Base-by-base conservation (phyloP, 768 basidiomycete species). In the Mycena latifolia region DNA sequence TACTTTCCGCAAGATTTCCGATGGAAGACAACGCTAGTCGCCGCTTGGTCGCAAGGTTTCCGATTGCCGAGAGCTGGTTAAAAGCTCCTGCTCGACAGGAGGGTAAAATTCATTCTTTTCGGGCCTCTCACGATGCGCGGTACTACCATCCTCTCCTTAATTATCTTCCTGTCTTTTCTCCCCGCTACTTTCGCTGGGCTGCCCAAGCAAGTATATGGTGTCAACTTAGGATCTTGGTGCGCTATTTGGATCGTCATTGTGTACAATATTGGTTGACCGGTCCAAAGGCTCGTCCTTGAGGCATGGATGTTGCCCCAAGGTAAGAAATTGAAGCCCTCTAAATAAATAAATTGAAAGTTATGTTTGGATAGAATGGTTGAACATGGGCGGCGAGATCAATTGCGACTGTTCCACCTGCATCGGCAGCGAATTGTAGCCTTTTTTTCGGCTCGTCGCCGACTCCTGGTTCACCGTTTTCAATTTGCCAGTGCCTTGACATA, bases 281-380 rank as follows among this genome's bases (percentile, higher is more conserved):
- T 53, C 22, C 20, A 66, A 67, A 93, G 92, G 92, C 82, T 94
- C 53, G 76, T 94, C 0, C 75, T 92, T 6, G 92, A 94, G 72
- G 70, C 91, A 20, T 94, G 92, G 92, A 94, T 94, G 92, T 81
- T 92, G 45, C 92, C 92, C 12, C 78, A 82, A 75, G 89, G 89
- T 89, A 65, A 5, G 33, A 14, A 35, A 35, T 14, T 6, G 70
- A 22, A 14, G 25, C 14, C 24, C 7, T 27, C 18, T 15, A 11
- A 17, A n/a, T 15, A 11, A 17, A n/a, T 27, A 2, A 35, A 25
- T 27, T 20, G 18, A 9, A 20, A n/a, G 35, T 43, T 28, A 45
- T 60, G 53, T 45, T 29, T 35, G 6, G 33, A 35, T 69, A 90
- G 92, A 85, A 82, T 94, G 92, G 93, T 25, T 77, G 2, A 74